Base-by-base conservation (phyloP, 2,329 filamentous ascomycete species). In the Pyrenophora tritici-repentis region DNA sequence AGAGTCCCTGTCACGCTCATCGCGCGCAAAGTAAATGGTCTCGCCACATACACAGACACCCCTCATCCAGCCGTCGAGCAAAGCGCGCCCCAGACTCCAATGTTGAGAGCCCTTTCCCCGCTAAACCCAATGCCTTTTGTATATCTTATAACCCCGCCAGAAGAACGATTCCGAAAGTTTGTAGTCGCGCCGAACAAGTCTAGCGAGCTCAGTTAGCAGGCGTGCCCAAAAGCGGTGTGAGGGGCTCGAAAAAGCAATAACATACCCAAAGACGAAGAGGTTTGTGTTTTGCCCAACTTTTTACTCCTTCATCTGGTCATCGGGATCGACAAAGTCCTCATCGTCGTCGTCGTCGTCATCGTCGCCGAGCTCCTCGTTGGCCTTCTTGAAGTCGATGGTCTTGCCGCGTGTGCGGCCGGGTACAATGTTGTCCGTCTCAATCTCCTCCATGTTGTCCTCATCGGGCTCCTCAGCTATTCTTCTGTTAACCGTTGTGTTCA, bases 301-400 rank as follows among this genome's bases (percentile, higher is more conserved):
- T 55, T 73, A 76, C 42, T 87, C 84, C 67, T 87, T 82, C 88
- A 91, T 91, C 76, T 86, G 84, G 58, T 89, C 87, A 55, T 83
- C 82, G 33, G 82, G 73, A 42, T 84, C 84, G 69, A 86, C 79
- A 71, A 87, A 87, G 61, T 79, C 78, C 18, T 83, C 88, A 53
- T 89, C 89, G 0, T 94, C 90, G 24, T 93, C 87, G 12, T 90
- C 89, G 4, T 92, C 89, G 6, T 89, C 86, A n/a, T 86, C 84
- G 58, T 81, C 84, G 39, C 84, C 85, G 65, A 89, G 83, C 75
- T 96, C 86, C 76, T 89, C 82, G 20, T 90, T 91, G 16, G 92
- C 92, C 80, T 96, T 91, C 68, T 89, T 88, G 77, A 90, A 97
- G 81, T 97, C 90, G 73, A 97, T 97, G 70, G 86, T 83, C 76